These are phyloP conservation scores for Apophysomyces trapeziformis DNA, from an alignment of 371 early-diverging fungal genomes.

Conservation along the genomic window DNA sequence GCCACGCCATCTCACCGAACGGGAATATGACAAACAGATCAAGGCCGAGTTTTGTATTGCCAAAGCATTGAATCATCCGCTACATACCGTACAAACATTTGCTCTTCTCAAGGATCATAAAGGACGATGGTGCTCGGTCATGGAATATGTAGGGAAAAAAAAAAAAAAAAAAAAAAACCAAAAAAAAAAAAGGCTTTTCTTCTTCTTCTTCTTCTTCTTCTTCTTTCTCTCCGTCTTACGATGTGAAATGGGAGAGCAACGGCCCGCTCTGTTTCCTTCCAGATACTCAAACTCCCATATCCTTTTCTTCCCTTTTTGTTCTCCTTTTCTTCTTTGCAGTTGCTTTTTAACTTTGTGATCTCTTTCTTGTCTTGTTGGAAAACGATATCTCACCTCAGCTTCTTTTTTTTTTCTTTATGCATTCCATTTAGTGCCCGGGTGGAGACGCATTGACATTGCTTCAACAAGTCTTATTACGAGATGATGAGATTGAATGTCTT, in stretches of 20 bases:
- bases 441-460: constrained; percentile 43
- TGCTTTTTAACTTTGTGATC: too few species aligned
- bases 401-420: not conserved
- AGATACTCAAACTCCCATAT: too few species aligned
- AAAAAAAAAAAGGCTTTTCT: too few species aligned
- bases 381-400: too few species aligned
- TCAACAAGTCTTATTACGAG: constrained; percentile 28
- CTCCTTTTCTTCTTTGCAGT: too few species aligned
- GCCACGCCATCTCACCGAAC: constrained; percentile 31
- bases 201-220: too few species aligned
- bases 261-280: too few species aligned
- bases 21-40: constrained; percentile 41
- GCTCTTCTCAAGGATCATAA: constrained; percentile 33
- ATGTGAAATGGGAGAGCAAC: too few species aligned
- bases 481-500: constrained; percentile 34
- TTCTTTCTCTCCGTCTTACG: too few species aligned
- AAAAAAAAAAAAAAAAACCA: constrained; percentile 1
- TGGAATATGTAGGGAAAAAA: constrained; percentile 45
- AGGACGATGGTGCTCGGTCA: constrained; percentile 41
- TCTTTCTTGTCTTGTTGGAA: too few species aligned
- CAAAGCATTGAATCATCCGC: constrained; percentile 24
- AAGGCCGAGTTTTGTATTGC: constrained; percentile 47
- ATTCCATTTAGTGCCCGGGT: constrained; percentile 34
- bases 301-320: too few species aligned
- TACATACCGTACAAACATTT: constrained; percentile 40